Base-by-base conservation (phyloP, 75 land plant genomes). In the Ceratopteris richardii region DNA sequence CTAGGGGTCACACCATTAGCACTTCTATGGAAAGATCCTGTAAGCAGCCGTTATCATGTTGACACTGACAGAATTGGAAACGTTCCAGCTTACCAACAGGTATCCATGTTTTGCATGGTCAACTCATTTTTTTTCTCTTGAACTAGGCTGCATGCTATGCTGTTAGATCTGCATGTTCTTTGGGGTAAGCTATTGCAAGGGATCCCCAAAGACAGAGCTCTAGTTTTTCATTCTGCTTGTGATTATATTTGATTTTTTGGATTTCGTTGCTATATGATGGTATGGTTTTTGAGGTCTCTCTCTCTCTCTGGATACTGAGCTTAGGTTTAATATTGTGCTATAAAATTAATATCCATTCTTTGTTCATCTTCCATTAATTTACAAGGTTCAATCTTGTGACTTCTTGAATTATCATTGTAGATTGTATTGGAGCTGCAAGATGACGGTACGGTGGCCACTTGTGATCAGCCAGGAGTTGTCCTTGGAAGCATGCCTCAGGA, bases 41-140 rank as follows among this genome's bases (percentile, higher is more conserved):
- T 43, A 17, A 90, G 96, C 59, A 90, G 98, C 67, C 88, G 79
- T 39, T 90, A 90, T 74, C 63, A 81, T 54, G 56, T 94, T 59
- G 98, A 94, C 67, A 94, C 98, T 28, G 98, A 94, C 56, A 77
- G 76, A 44, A 79, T 77, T n/a, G 98, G 98, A 31, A 64, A 77
- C 56, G 78, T 90, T 48, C 98, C 86, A 58, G 44, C 66, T 57
- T 76, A 80, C 44, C 98, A 94, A 59, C 96, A 90, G 87, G 98
- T 90, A 80, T 26, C 9, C 53, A 12, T n/a, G n/a, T n/a, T n/a
- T n/a, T n/a, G 17, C 17, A 14, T 22, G 21, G 0, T 51, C 53
- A 51, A 10, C 18, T 19, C 13, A 16, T n/a, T 42, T 29, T 56
- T 33, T 18, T 40, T 56, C n/a, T 26, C 29, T 28, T 56, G 13